Percentiles rank a stretch among this genome's conserved stretches.
phyloP scores from a whole-genome alignment of 2,329 filamentous ascomycete genomes.

The Alternaria sp. region DNA sequence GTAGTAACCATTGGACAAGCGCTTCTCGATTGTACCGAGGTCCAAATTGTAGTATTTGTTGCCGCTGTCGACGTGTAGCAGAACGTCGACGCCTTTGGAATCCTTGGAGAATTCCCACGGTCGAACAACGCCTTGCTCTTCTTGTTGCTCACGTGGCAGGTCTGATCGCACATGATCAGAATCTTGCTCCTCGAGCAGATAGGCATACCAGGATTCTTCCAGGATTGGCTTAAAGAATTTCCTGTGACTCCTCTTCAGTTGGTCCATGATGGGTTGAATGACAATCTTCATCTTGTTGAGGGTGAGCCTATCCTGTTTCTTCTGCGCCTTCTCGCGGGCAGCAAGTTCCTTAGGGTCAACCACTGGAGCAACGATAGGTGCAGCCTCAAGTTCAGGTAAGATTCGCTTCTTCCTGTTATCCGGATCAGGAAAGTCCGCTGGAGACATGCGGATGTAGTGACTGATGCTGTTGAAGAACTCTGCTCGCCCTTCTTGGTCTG shows the following conservation, averaged over 20 bases:
- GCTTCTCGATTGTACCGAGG: conserved; percentile 89
- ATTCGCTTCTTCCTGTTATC: conserved; percentile 84
- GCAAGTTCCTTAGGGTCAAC: conserved; percentile 68
- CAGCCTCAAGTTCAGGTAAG: conserved; percentile 76
- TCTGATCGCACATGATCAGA: conserved; percentile 69
- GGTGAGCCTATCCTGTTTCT: conserved; percentile 80
- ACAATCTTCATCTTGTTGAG: conserved; percentile 87
- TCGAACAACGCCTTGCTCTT: conserved; percentile 64
- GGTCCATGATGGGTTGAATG: conserved; percentile 95
- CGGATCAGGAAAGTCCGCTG: conserved; percentile 85
- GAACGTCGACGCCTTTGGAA: conserved; percentile 75
- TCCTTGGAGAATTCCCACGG: conserved; percentile 84
- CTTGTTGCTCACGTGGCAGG: conserved; percentile 60
- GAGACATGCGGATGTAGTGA: conserved; percentile 77
- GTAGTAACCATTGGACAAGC: conserved; percentile 97
- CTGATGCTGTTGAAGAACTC: conserved; percentile 82
- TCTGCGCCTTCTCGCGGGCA: conserved; percentile 79
- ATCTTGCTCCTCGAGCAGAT: conserved; percentile 83
- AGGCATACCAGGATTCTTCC: conserved; percentile 73
- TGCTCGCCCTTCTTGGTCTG: conserved; percentile 69
- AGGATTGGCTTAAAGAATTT: conserved; percentile 83
- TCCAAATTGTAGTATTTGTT: conserved; percentile 97
- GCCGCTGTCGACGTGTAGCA: conserved; percentile 74
- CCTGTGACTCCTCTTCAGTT: conserved; percentile 88
- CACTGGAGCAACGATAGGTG: conserved; percentile 62